phyloP scores from a whole-genome alignment of 2,329 filamentous ascomycete species.

The Huntiella bhutanensis region DNA sequence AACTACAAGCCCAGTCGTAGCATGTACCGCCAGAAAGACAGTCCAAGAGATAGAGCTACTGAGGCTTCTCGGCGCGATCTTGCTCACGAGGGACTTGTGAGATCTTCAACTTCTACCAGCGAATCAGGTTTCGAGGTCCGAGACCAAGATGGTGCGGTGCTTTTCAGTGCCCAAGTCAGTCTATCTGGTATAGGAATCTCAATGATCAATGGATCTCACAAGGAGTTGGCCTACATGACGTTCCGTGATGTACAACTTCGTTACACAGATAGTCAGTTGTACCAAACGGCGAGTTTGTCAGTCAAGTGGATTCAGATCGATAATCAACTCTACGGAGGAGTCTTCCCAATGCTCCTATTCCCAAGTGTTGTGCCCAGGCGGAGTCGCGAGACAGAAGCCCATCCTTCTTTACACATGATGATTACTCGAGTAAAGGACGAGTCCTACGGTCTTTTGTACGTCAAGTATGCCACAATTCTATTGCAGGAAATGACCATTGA shows the following conservation, averaged over 20 bases:
- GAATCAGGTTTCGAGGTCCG: slow-evolving; percentile 61
- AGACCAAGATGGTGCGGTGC: slow-evolving; percentile 50
- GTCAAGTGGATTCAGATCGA: slow-evolving; percentile 99
- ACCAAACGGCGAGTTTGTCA: slow-evolving; percentile 75
- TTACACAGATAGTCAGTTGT: slow-evolving; percentile 80
- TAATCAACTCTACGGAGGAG: slow-evolving; percentile 93
- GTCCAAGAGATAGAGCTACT: slow-evolving; percentile 2
- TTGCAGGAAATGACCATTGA: slow-evolving; percentile 97
- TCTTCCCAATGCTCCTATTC: slow-evolving; percentile 94
- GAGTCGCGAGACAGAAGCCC: slow-evolving; percentile 85
- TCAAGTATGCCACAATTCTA: slow-evolving; percentile 90
- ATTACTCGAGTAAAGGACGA: slow-evolving; percentile 93
- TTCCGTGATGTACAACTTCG: slow-evolving; percentile 80
- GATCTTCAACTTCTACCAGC: background rate
- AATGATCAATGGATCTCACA: slow-evolving; percentile 77
- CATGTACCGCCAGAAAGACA: slow-evolving; percentile 37
- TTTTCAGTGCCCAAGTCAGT: slow-evolving; percentile 73
- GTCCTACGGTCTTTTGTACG: slow-evolving; percentile 91
- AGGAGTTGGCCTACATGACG: slow-evolving; percentile 83
- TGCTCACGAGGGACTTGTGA: background rate
- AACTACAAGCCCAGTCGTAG: slow-evolving; percentile 90
- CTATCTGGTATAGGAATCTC: slow-evolving; percentile 85
- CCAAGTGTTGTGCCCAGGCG: slow-evolving; percentile 96
- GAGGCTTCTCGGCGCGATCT: background rate
- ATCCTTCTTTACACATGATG: slow-evolving; percentile 84